A percentile compares a stretch with the other conserved stretches of the same genome.
These are phyloP conservation scores for Cercis canadensis DNA, from an alignment of 306 rosid genomes.

Conservation along the genomic window DNA sequence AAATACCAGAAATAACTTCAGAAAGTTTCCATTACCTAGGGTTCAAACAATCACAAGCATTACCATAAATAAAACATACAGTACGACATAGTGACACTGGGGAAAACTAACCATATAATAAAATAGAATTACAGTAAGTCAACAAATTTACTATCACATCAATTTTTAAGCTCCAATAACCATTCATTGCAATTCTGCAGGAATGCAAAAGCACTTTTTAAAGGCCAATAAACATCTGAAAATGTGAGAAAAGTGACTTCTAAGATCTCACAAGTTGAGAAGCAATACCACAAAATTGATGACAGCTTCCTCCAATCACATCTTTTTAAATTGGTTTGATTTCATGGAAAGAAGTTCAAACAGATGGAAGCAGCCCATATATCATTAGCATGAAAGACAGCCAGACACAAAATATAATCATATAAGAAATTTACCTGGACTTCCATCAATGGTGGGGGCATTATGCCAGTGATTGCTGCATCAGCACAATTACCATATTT, in stretches of 20 bases:
- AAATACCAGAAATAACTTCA: constrained; percentile 90
- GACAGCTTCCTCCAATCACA: constrained; percentile 21
- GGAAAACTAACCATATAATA: constrained; percentile 7
- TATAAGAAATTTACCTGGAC: constrained; percentile 64
- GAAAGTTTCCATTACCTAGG: constrained; percentile 63
- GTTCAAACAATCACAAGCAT: constrained; percentile 32
- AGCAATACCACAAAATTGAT: constrained; percentile 2
- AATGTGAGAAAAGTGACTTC: constrained; percentile 16
- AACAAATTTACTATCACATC: constrained; percentile 8
- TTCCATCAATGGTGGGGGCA: constrained; percentile 99
- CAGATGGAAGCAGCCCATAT: background rate
- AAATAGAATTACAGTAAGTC: constrained; percentile 13
- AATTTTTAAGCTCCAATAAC: background rate
- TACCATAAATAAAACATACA: constrained; percentile 20
- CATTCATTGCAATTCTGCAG: background rate
- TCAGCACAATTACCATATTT: constrained; percentile 85
- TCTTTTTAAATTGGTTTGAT: constrained; percentile 1
- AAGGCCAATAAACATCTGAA: constrained; percentile 22
- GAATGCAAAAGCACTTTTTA: constrained; percentile 16
- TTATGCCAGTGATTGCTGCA: constrained; percentile 88
- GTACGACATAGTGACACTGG: constrained; percentile 7
- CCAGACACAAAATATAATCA: constrained; percentile 16
- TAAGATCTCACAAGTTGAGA: constrained; percentile 2
- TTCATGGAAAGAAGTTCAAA: constrained; percentile 29
- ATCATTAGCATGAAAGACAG: constrained; percentile 9